phyloP scores from a whole-genome alignment of 306 rosid genomes.

The Nissolia schottii region DNA sequence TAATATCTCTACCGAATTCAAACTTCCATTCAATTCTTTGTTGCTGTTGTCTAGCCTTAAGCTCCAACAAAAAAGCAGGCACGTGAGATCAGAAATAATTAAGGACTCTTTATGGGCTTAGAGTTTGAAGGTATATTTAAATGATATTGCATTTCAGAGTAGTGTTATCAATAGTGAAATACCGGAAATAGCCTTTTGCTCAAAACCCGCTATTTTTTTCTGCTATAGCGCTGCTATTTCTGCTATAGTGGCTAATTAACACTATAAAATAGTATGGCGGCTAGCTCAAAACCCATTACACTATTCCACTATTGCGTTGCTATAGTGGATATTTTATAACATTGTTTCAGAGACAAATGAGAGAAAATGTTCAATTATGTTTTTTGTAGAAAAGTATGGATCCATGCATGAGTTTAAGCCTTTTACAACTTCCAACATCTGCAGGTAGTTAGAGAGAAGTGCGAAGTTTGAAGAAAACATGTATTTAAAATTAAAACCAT shows the following conservation, averaged over 20 bases:
- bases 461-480: neutral
- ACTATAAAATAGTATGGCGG: too few relatives aligned
- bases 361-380: neutral
- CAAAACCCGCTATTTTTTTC: too few relatives aligned
- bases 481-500: neutral
- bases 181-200: too few relatives aligned
- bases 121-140: neutral
- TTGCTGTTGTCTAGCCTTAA: neutral
- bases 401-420: neutral
- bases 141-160: too few relatives aligned
- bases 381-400: neutral
- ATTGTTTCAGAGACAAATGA: neutral
- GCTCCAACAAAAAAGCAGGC: neutral
- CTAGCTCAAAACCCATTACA: too few relatives aligned
- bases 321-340: too few relatives aligned
- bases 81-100: neutral
- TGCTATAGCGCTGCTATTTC: too few relatives aligned
- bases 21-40: neutral
- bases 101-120: neutral
- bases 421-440: neutral
- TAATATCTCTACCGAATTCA: neutral
- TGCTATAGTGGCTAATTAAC: too few relatives aligned
- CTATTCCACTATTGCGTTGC: too few relatives aligned
- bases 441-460: neutral
- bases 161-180: too few relatives aligned